These are phyloP conservation scores for Fusarium odoratissimum DNA, from an alignment of 2,329 filamentous ascomycete species.

Conservation along the genomic window DNA sequence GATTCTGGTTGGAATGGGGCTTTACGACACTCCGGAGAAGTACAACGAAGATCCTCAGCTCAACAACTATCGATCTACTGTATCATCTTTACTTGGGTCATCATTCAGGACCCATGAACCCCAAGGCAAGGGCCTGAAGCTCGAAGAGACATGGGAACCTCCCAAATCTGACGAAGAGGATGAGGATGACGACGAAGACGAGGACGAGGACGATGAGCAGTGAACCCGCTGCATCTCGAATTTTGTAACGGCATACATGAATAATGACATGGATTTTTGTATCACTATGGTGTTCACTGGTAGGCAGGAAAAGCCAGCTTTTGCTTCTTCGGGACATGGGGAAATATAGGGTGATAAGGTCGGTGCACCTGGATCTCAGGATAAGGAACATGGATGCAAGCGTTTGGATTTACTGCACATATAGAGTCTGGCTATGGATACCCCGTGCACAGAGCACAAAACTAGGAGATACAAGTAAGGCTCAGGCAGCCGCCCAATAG, in stretches of 20 bases:
- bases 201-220: constrained; percentile 47
- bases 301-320: constrained; percentile 12
- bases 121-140: constrained; percentile 78
- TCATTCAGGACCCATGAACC: constrained; percentile 59
- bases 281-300: constrained; percentile 23
- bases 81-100: constrained; percentile 65
- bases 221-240: constrained; percentile 44
- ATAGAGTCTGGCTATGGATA: constrained; percentile 41
- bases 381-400: constrained; percentile 13
- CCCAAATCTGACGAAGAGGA: constrained; percentile 72
- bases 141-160: constrained; percentile 83
- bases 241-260: constrained; percentile 22
- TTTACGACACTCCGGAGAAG: constrained; percentile 79
- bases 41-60: constrained; percentile 60
- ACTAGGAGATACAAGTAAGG: constrained; percentile 8
- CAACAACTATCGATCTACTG: constrained; percentile 66
- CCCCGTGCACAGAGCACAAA: constrained; percentile 37
- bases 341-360: constrained; percentile 14
- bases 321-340: not conserved
- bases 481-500: constrained; percentile 18
- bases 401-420: constrained; percentile 22
- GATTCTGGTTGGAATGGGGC: constrained; percentile 82
- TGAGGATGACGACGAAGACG: constrained; percentile 60
- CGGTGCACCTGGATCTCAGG: constrained; percentile 27
- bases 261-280: constrained; percentile 35